These are phyloP conservation scores for Phlegmacium glaucopus DNA, from an alignment of 768 basidiomycete genomes.

Conservation along the genomic window DNA sequence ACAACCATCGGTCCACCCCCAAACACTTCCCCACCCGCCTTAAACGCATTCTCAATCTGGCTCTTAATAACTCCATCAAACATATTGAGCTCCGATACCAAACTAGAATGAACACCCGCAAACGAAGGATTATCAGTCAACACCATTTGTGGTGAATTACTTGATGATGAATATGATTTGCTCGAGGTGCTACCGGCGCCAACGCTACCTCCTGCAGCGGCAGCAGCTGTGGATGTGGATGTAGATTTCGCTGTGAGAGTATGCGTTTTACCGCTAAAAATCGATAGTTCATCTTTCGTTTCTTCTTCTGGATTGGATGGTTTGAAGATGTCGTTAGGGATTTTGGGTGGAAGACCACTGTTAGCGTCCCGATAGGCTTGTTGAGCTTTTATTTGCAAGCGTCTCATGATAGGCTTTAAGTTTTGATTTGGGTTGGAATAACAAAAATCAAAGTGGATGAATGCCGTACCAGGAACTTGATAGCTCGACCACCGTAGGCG, in stretches of 20 bases:
- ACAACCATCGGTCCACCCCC: constrained; percentile 26
- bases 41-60: constrained; percentile 47
- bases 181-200: constrained; percentile 3
- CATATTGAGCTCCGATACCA: constrained; percentile 51
- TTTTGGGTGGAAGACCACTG: constrained; percentile 41
- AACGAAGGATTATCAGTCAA: constrained; percentile 37
- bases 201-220: constrained; percentile 3
- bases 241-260: constrained; percentile 50
- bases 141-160: constrained; percentile 29
- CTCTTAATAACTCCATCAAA: constrained; percentile 53
- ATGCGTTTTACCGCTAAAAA: constrained; percentile 75
- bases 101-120: constrained; percentile 49
- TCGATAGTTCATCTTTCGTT: constrained; percentile 63
- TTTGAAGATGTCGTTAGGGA: constrained; percentile 58
- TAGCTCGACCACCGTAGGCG: constrained; percentile 58
- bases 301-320: constrained; percentile 40
- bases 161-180: constrained; percentile 22
- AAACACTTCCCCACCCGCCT: constrained; percentile 33
- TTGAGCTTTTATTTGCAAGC: constrained; percentile 60
- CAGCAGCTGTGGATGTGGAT: constrained; percentile 14
- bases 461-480: constrained; percentile 61
- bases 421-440: neutral
- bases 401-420: constrained; percentile 59
- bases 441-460: neutral
- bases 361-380: constrained; percentile 44